Evolutionary conservation across 306 rosid genomes (phyloP), one percentile per base, ranked within the genome.

Genomic region (Rosa multiflora): DNA sequence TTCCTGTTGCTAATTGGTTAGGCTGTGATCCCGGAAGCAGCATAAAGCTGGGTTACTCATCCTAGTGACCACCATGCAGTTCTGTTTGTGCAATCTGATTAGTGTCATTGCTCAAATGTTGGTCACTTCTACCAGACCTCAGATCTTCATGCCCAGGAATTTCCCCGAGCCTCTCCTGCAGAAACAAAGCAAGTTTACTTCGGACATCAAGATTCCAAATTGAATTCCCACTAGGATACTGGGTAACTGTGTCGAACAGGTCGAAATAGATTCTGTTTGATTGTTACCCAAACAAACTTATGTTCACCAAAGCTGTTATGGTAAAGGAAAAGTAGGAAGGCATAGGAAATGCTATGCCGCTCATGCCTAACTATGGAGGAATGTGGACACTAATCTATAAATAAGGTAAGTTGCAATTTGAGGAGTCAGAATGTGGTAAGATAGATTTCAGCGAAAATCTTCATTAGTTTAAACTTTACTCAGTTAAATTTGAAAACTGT

Each of bases 101-200:
- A 76, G 85, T 46, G 66, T 92, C 90, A 18, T 84, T 83, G 74
- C 68, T 77, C 70, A 52, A 73, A 68, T 87, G 86, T 79, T 84
- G 90, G 70, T 86, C 88, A n/a, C 79, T 87, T 85, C 82, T 77
- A 77, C 87, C 83, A 43, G 93, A 80, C 87, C 88, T 86, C 55
- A 18, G 63, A 47, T 86, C 97, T 58, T 88, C 90, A 0, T 84
- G 90, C 67, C 82, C 88, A 20, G 97, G 92, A 73, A 47, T 73
- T 79, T 95, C 98, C 67, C 89, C 98, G 3, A 95, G 91, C 82
- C 87, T 88, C 88, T 89, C 97, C 99, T 95, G 96, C 58, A 87
- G 43, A 79, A 83, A 23, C 74, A 66, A 53, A 72, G 73, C 35
- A 23, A 39, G 26, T 21, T 23, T 12, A 74, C 52, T 55, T 55